Percentiles rank a stretch among this genome's conserved stretches.
phyloP scores from a whole-genome alignment of 176 grass and related monocot genomes.

The Rhynchospora pubera region DNA sequence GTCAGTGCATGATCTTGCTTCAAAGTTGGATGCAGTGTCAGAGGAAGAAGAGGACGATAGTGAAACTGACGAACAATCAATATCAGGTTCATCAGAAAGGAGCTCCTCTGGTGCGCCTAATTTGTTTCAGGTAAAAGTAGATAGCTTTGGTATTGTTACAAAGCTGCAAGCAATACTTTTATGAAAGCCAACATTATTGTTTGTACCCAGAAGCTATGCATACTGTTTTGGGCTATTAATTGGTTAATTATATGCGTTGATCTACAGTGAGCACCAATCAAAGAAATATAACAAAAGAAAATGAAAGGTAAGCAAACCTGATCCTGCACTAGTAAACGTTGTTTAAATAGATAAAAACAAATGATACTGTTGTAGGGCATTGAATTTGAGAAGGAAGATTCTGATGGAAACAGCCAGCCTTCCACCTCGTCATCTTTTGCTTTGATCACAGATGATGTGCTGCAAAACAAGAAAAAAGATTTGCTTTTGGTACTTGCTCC shows the following conservation, averaged over 20 bases:
- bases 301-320: background rate
- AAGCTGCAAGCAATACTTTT: background rate
- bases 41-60: slow-evolving; percentile 67
- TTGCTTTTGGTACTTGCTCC: slow-evolving; percentile 58
- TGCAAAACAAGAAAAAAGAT: slow-evolving; percentile 64
- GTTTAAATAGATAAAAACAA: slow-evolving; percentile 18
- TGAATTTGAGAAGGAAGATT: slow-evolving; percentile 32
- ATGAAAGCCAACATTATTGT: background rate
- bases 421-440: slow-evolving; percentile 41
- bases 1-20: slow-evolving; percentile 17
- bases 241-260: background rate
- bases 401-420: slow-evolving; percentile 29
- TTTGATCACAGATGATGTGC: slow-evolving; percentile 51
- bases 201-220: background rate
- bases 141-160: background rate
- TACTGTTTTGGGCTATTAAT: background rate
- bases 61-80: slow-evolving; percentile 38
- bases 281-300: background rate
- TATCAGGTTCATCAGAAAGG: slow-evolving; percentile 38
- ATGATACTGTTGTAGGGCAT: background rate
- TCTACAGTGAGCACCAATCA: background rate
- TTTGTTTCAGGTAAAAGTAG: slow-evolving; percentile 50
- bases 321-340: background rate
- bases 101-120: slow-evolving; percentile 31
- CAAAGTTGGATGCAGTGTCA: slow-evolving; percentile 44